Conservation (phyloP, 2,329 filamentous ascomycete species). For the Apiospora kogelbergensis region DNA sequence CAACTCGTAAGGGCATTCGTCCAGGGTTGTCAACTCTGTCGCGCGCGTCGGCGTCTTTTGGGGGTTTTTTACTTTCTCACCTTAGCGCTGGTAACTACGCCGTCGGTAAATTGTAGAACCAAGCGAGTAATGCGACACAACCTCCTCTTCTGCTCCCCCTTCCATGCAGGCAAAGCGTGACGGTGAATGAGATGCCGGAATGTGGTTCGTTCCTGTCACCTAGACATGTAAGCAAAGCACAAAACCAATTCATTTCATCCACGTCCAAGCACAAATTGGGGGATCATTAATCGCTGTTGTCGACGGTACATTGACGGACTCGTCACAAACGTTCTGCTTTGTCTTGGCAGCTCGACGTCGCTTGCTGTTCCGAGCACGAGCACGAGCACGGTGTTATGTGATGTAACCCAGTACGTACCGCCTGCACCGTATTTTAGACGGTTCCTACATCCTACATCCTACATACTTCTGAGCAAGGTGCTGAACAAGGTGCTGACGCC, state of each 20-base stretch:
- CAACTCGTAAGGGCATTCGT: neutral
- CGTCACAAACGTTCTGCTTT: neutral
- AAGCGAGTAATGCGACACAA: neutral
- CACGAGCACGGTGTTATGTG: neutral
- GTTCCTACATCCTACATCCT: neutral
- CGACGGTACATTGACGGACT: neutral
- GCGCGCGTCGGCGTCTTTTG: slow-evolving; percentile 4
- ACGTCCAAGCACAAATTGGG: neutral
- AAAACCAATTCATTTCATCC: neutral
- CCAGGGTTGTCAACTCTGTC: neutral
- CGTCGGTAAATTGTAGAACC: neutral
- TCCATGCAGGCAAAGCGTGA: neutral
- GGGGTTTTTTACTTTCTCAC: neutral
- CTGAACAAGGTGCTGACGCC: neutral
- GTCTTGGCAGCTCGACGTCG: neutral
- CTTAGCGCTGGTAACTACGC: neutral
- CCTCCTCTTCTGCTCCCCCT: neutral
- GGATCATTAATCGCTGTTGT: neutral
- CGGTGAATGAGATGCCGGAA: neutral
- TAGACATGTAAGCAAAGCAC: neutral
- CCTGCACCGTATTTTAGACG: neutral
- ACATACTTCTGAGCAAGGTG: neutral
- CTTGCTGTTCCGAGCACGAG: neutral
- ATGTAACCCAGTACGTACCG: neutral
- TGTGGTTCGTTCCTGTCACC: neutral